Base-by-base conservation (phyloP, 257 asterid genomes). In the Phtheirospermum japonicum region DNA sequence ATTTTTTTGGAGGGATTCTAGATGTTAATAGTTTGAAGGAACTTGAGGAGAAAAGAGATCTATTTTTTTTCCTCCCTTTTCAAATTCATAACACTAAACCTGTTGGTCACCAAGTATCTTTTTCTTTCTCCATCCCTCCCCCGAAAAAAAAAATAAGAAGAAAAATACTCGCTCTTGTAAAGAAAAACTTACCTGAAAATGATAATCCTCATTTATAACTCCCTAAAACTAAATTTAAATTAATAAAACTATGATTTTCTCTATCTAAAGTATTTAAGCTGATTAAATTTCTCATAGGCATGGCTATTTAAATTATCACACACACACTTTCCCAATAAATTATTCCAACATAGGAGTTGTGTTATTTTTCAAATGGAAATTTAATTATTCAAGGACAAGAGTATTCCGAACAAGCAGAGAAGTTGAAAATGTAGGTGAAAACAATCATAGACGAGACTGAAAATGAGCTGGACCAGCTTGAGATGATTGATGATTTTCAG, bases 51-150 rank as follows among this genome's bases (percentile, higher is more conserved):
- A 89, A 74, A 75, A 85, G 90, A 81, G 94, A 82, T 64, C 26
- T 93, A 42, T 75, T 87, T 76, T 87, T 76, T 66, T 70, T 79
- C 17, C 83, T 89, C 77, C 85, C 99, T 73, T 80, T 82, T 77
- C 87, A 85, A 31, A 83, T 87, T 73, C 95, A 85, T 71, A 93
- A 93, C 84, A 75, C 90, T 55, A 93, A 82, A 76, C 99, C 99
- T 53, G 94, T 93, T 65, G 97, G 99, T 73, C 96, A 87, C 77
- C 99, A 89, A 97, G 99, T 89, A 48, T 40, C 12, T 59, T 40
- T 76, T 59, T 43, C 30, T 40, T 19, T 31, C 43, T 14, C 71
- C 45, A 5, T 16, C 30, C 55, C 16, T 20, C 33, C 6, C 23
- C 50, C 42, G 2, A 4, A 5, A 42, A 42, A 42, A 10, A 0